Percentiles rank a stretch among this genome's conserved stretches.
These are phyloP conservation scores for Rhododendron mucronatum DNA, from an alignment of 148 eudicot genomes.

Conservation along the genomic window DNA sequence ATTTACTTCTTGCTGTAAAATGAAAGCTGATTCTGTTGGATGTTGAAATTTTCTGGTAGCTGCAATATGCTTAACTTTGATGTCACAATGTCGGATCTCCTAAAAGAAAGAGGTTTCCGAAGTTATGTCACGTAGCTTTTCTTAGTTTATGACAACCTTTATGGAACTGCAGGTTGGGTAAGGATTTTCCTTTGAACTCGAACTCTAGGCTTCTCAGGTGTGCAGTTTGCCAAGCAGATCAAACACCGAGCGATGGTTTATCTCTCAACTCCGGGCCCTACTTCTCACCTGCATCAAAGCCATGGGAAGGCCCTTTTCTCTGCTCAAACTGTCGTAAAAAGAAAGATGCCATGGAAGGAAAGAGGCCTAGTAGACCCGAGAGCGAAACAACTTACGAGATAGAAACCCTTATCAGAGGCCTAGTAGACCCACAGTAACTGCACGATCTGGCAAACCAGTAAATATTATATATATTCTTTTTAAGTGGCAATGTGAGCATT, in stretches of 20 bases:
- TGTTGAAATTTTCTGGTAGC: not conserved
- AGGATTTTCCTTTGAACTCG: slow-evolving; percentile 60
- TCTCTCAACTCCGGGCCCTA: slow-evolving; percentile 74
- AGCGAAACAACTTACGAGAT: not conserved
- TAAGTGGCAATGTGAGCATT: slow-evolving; percentile 48
- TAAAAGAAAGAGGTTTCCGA: not conserved
- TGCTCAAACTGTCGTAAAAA: slow-evolving; percentile 79
- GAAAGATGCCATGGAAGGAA: slow-evolving; percentile 99
- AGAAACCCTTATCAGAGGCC: not conserved
- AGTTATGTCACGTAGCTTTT: not conserved
- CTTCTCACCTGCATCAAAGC: slow-evolving; percentile 73
- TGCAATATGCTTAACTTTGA: not conserved
- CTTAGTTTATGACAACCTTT: not conserved
- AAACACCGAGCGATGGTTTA: slow-evolving; percentile 60
- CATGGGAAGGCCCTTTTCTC: slow-evolving; percentile 92
- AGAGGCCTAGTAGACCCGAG: slow-evolving; percentile 27
- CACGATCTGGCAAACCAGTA: slow-evolving; percentile 41
- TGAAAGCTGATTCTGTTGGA: not conserved
- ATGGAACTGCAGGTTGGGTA: slow-evolving; percentile 69
- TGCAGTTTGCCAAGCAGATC: slow-evolving; percentile 87
- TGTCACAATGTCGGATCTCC: not conserved
- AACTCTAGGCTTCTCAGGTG: slow-evolving; percentile 78
- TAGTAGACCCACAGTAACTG: slow-evolving; percentile 35
- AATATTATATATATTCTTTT: slow-evolving; percentile 43
- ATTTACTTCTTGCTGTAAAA: not conserved